These are phyloP conservation scores for Entonaema liquescens DNA, from an alignment of 495 filamentous ascomycete genomes.

Conservation along the genomic window DNA sequence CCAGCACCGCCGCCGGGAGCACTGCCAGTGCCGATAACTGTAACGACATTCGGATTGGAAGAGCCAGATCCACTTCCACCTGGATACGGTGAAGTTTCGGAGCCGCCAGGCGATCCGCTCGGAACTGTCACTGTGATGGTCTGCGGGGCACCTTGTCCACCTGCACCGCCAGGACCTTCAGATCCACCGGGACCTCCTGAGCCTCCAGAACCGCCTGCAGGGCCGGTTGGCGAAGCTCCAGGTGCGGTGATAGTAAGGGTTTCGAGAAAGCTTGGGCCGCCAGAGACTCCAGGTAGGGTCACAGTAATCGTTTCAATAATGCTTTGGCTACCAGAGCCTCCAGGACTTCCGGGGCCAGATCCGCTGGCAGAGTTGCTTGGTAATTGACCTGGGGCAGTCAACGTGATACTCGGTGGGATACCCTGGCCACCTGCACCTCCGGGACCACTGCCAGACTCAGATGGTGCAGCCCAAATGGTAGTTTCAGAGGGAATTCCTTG, in stretches of 20 bases:
- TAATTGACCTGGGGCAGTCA: constrained; percentile 33
- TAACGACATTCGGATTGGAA: constrained; percentile 9
- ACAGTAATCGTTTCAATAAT: constrained; percentile 27
- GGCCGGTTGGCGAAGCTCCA: constrained; percentile 12
- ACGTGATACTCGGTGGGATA: constrained; percentile 33
- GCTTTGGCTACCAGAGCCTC: constrained; percentile 9
- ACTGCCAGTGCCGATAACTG: constrained; percentile 21
- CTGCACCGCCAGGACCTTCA: constrained; percentile 14
- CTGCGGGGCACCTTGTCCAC: constrained; percentile 19
- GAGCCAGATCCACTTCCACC: constrained; percentile 23
- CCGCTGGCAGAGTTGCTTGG: constrained; percentile 27
- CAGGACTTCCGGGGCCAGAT: constrained; percentile 11
- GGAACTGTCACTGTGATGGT: constrained; percentile 41
- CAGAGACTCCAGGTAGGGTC: constrained; percentile 18
- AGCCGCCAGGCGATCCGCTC: constrained; percentile 23
- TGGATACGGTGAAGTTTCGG: constrained; percentile 27
- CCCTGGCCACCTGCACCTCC: constrained; percentile 31
- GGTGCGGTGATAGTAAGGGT: constrained; percentile 19
- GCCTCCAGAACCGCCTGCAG: constrained; percentile 11
- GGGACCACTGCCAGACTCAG: constrained; percentile 17
- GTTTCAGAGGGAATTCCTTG: constrained; percentile 28
- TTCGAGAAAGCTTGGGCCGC: constrained; percentile 6
- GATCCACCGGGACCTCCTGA: constrained; percentile 9
- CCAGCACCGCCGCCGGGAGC: constrained; percentile 11
- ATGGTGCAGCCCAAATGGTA: constrained; percentile 33